Evolutionary conservation across 2,329 filamentous ascomycete genomes (phyloP).

Genomic region (Aschersonia sp.): DNA sequence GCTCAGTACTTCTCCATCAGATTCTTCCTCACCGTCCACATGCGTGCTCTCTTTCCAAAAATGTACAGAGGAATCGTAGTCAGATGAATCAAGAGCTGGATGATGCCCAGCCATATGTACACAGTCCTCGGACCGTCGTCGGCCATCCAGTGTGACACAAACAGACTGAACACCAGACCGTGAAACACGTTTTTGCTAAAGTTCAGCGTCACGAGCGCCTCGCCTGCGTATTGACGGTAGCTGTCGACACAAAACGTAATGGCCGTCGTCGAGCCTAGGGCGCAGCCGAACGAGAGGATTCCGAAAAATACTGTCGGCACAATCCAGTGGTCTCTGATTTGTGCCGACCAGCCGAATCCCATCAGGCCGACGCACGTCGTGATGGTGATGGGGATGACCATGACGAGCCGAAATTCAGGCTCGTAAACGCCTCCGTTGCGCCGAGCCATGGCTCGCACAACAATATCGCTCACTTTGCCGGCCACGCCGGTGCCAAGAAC

Average conservation of each 20-base stretch:
- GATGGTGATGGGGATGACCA: conserved; percentile 68
- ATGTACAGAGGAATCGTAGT: conserved; percentile 86
- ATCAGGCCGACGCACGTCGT: conserved; percentile 76
- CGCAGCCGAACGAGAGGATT: conserved; percentile 81
- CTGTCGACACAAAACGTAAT: conserved; percentile 93
- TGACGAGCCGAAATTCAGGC: conserved; percentile 81
- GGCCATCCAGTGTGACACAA: conserved; percentile 75
- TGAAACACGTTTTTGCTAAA: conserved; percentile 92
- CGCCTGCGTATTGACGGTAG: conserved; percentile 84
- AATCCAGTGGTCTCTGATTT: conserved; percentile 66
- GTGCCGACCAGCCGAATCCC: conserved; percentile 89
- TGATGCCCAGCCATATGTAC: conserved; percentile 70
- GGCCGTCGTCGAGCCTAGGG: conserved; percentile 73
- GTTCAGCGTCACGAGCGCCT: conserved; percentile 87
- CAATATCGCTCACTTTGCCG: conserved; percentile 71
- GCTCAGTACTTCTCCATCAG: conserved; percentile 61
- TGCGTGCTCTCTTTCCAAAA: conserved; percentile 75
- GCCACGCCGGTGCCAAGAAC: conserved; percentile 85
- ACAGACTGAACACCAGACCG: conserved; percentile 75
- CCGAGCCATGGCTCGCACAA: conserved; percentile 68
- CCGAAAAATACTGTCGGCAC: conserved; percentile 91
- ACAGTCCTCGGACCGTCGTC: conserved; percentile 61
- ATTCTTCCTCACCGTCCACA: conserved; percentile 85
- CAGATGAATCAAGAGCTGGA: conserved; percentile 63
- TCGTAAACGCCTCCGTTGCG: conserved; percentile 91